Percentiles rank a stretch among this genome's conserved stretches.
These are phyloP conservation scores for Pelagophyceae sp. DNA, from an alignment of 352 stramenopile species.

Conservation along the genomic window DNA sequence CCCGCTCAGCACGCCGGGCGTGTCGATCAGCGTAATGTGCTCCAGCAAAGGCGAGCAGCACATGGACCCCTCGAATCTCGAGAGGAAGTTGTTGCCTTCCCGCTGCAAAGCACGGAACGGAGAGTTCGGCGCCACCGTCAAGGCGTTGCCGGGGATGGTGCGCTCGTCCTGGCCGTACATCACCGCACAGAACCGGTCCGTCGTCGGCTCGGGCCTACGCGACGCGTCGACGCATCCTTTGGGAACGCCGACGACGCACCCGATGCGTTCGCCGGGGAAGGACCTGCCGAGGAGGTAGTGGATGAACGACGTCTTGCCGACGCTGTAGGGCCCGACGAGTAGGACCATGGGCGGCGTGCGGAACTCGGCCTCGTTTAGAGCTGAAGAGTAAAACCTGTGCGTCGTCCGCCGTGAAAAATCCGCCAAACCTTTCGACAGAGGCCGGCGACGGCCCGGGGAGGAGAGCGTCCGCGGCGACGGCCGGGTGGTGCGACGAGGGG, in stretches of 20 bases:
- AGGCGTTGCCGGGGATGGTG: slow-evolving; percentile 66
- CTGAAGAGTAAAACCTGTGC: slow-evolving; percentile 64
- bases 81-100: slow-evolving; percentile 88
- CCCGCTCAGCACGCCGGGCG: slow-evolving; percentile 89
- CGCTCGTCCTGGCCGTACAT: slow-evolving; percentile 71
- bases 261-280: slow-evolving; percentile 71
- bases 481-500: no score
- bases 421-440: no score
- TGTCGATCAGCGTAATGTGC: slow-evolving; percentile 94
- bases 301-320: slow-evolving; percentile 85
- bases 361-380: slow-evolving; percentile 78
- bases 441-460: no score
- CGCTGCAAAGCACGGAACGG: slow-evolving; percentile 79
- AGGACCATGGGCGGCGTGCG: slow-evolving; percentile 82
- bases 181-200: slow-evolving; percentile 70
- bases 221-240: no score
- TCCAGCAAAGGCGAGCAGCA: slow-evolving; percentile 71
- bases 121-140: slow-evolving; percentile 54
- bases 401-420: no score
- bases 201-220: slow-evolving; percentile 74
- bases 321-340: slow-evolving; percentile 84
- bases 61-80: slow-evolving; percentile 81
- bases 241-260: no score
- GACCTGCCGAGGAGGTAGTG: slow-evolving; percentile 67
- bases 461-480: no score